phyloP scores from a whole-genome alignment of 176 grass and related monocot genomes.

The Zea mays region Zm-B73-REFERENCE-NAM-5.0 NC_050100.1:33657001-33657500 shows the following conservation, averaged over 20 bases:
- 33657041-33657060: constrained; percentile 60
- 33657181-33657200: constrained; percentile 62
- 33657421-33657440: constrained; percentile 64
- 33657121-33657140: background rate
- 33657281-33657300: constrained; percentile 54
- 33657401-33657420: constrained; percentile 60
- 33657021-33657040: constrained; percentile 60
- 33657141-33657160: background rate
- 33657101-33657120: constrained; percentile 34
- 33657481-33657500: no score
- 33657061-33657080: constrained; percentile 48
- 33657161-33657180: constrained; percentile 43
- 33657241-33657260: constrained; percentile 48
- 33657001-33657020: constrained; percentile 45
- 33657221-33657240: constrained; percentile 55
- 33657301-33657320: constrained; percentile 39
- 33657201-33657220: constrained; percentile 54
- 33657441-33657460: constrained; percentile 56
- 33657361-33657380: constrained; percentile 41
- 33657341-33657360: constrained; percentile 61
- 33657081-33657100: background rate
- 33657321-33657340: constrained; percentile 67
- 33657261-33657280: constrained; percentile 58
- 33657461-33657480: constrained; percentile 45
- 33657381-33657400: constrained; percentile 72